Conservation (phyloP, 768 basidiomycete genomes). For the Hemileccinum impolitum region DNA sequence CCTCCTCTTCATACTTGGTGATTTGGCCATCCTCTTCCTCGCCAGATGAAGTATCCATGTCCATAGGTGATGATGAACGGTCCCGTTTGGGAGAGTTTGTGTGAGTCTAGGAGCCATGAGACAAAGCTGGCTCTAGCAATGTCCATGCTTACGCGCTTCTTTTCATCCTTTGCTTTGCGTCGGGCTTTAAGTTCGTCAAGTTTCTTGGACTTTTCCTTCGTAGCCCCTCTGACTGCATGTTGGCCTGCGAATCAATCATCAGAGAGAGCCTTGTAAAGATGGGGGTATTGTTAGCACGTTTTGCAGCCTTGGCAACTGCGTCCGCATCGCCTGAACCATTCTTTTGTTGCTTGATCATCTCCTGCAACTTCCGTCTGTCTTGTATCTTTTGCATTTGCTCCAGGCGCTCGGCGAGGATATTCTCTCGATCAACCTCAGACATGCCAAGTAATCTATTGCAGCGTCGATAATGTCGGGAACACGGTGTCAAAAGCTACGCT, state of each 20-base stretch:
- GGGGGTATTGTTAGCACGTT: slow-evolving; percentile 49
- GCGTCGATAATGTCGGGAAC: slow-evolving; percentile 6
- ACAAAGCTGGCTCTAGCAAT: not conserved
- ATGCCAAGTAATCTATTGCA: slow-evolving; percentile 64
- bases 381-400: slow-evolving; percentile 77
- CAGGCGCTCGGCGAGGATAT: slow-evolving; percentile 72
- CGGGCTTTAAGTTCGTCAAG: slow-evolving; percentile 84
- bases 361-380: slow-evolving; percentile 67
- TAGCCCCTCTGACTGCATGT: slow-evolving; percentile 67
- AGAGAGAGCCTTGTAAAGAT: slow-evolving; percentile 4
- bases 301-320: slow-evolving; percentile 67
- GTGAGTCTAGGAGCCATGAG: slow-evolving; percentile 37
- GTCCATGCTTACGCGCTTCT: slow-evolving; percentile 60
- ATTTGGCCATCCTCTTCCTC: slow-evolving; percentile 81
- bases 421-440: slow-evolving; percentile 88
- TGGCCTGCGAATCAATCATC: slow-evolving; percentile 48
- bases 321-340: slow-evolving; percentile 49
- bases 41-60: slow-evolving; percentile 78
- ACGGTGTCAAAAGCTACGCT: slow-evolving; percentile 26
- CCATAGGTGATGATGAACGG: slow-evolving; percentile 76
- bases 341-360: slow-evolving; percentile 68
- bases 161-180: slow-evolving; percentile 86
- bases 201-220: slow-evolving; percentile 76
- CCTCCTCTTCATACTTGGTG: slow-evolving; percentile 68
- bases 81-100: slow-evolving; percentile 62